These are phyloP conservation scores for Fusarium staphyleae DNA, from an alignment of 2,329 filamentous ascomycete genomes.

Conservation along the genomic window DNA sequence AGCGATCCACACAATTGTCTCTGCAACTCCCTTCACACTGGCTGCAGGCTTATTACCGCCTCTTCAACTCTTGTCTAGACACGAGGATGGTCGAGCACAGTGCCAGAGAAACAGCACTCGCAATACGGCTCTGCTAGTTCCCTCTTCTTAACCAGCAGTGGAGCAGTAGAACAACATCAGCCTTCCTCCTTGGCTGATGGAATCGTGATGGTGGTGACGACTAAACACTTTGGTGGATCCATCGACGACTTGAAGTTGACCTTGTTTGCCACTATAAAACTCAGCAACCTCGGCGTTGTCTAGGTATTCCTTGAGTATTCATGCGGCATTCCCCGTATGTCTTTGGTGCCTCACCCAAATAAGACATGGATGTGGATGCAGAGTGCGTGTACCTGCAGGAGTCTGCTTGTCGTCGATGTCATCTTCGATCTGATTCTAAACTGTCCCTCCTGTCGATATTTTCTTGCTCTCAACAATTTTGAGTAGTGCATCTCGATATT, in stretches of 20 bases:
- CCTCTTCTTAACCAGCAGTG: slow-evolving; percentile 14
- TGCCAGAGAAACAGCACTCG: neutral
- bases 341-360: neutral
- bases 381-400: slow-evolving; percentile 26
- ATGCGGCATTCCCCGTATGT: neutral
- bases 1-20: too few relatives aligned
- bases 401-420: slow-evolving; percentile 13
- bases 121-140: neutral
- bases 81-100: neutral
- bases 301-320: slow-evolving; percentile 18
- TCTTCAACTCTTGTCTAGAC: neutral
- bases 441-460: neutral
- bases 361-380: slow-evolving; percentile 10
- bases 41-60: neutral
- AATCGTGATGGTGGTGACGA: slow-evolving; percentile 1
- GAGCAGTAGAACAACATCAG: slow-evolving; percentile 20
- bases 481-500: slow-evolving; percentile 1
- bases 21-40: slow-evolving; percentile 13
- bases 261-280: slow-evolving; percentile 13
- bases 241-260: slow-evolving; percentile 18
- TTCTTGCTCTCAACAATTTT: neutral
- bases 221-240: slow-evolving; percentile 8
- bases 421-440: slow-evolving; percentile 4
- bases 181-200: slow-evolving; percentile 1
- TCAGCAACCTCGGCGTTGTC: neutral